A percentile compares a stretch with the other conserved stretches of the same genome.
Evolutionary conservation across 345 rosid genomes (phyloP).

Genomic region (Gossypium arboreum): DNA sequence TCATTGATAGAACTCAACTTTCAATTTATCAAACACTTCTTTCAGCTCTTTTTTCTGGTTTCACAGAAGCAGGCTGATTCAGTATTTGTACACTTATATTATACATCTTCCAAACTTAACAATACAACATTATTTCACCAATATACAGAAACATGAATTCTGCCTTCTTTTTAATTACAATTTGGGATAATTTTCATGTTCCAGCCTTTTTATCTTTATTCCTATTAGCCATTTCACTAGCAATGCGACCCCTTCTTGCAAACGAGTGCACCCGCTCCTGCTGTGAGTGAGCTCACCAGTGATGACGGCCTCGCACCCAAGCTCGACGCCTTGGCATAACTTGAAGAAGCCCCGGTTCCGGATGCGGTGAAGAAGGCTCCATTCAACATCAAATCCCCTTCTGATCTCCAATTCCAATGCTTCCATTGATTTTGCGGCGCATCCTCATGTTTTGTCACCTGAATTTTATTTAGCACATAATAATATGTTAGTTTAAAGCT

Average conservation of each 20-base stretch:
- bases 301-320: constrained; percentile 52
- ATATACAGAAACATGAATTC: background rate
- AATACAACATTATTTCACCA: background rate
- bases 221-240: constrained; percentile 21
- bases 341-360: constrained; percentile 47
- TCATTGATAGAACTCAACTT: background rate
- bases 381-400: constrained; percentile 51
- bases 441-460: constrained; percentile 57
- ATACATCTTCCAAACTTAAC: background rate
- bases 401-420: constrained; percentile 59
- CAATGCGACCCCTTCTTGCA: constrained; percentile 53
- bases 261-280: constrained; percentile 43
- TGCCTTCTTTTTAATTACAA: background rate
- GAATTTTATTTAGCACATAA: background rate
- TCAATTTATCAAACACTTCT: background rate
- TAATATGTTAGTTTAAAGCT: background rate
- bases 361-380: constrained; percentile 59
- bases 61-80: constrained; percentile 4
- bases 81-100: background rate
- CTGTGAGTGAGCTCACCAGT: constrained; percentile 42
- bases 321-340: constrained; percentile 58
- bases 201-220: background rate
- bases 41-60: constrained; percentile 1
- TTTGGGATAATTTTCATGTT: background rate
- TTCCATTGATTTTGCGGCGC: constrained; percentile 48